Evolutionary conservation across 139 green algal genomes (phyloP).

Genomic region (Auxenochlorella pyrenoidosa): DNA sequence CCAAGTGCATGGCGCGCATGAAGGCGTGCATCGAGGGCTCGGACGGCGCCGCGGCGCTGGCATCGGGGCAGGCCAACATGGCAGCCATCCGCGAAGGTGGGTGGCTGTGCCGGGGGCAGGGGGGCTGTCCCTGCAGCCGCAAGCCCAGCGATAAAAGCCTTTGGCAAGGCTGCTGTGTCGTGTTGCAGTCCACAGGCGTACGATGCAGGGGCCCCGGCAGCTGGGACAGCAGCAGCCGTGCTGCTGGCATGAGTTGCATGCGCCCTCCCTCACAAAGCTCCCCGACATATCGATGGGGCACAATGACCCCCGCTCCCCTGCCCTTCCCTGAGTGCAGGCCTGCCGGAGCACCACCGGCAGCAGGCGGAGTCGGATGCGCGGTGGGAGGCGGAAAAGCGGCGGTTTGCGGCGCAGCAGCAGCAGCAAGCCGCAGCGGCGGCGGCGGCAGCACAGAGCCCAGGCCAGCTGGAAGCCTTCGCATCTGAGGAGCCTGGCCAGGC

Average conservation of each 20-base stretch:
- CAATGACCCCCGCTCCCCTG: no score
- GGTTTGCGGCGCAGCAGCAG: slow-evolving; percentile 10
- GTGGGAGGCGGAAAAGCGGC: slow-evolving; percentile 4
- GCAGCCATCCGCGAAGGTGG: slow-evolving; percentile 5
- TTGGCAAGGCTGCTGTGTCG: no score
- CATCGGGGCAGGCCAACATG: slow-evolving; percentile 1
- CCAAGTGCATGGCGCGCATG: slow-evolving; percentile 44
- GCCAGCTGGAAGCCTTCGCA: neutral
- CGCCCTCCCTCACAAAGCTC: no score
- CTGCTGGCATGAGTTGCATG: no score
- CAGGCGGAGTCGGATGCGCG: neutral
- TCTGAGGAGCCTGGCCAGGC: neutral
- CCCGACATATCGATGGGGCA: no score
- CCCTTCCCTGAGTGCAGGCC: neutral
- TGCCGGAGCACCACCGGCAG: slow-evolving; percentile 14
- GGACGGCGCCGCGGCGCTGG: neutral
- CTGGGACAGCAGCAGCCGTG: neutral
- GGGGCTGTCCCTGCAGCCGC: no score
- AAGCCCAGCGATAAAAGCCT: no score
- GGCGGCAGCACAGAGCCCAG: neutral
- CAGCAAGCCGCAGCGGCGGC: slow-evolving; percentile 11
- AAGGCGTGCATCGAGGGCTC: slow-evolving; percentile 17
- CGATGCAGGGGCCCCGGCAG: no score
- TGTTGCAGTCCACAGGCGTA: no score
- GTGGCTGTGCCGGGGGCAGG: neutral